A percentile compares a stretch with the other conserved stretches of the same genome.
Conservation (phyloP, 2,329 filamentous ascomycete species). For the Fusarium hostae region DNA sequence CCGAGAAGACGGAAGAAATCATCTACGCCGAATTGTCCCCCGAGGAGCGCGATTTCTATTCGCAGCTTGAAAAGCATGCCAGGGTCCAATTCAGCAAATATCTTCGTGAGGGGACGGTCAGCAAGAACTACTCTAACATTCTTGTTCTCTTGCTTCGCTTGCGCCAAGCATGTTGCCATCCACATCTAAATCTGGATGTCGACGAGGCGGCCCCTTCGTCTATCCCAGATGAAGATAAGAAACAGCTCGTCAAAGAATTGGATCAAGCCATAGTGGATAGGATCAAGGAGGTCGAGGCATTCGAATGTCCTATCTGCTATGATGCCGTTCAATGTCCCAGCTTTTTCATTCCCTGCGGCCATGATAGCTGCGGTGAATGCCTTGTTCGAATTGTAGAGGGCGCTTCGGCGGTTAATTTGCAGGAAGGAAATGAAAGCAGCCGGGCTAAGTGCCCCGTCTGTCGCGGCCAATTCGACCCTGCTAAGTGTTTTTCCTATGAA, state of each 20-base stretch:
- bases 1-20: slow-evolving; percentile 79
- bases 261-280: slow-evolving; percentile 70
- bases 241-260: slow-evolving; percentile 71
- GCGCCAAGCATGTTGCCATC: slow-evolving; percentile 72
- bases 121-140: slow-evolving; percentile 78
- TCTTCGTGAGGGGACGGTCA: slow-evolving; percentile 74
- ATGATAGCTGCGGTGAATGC: slow-evolving; percentile 82
- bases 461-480: slow-evolving; percentile 72
- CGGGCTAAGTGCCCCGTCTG: slow-evolving; percentile 80
- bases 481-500: slow-evolving; percentile 77
- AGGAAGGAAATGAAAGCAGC: slow-evolving; percentile 67
- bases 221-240: slow-evolving; percentile 60
- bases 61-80: slow-evolving; percentile 75
- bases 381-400: slow-evolving; percentile 75
- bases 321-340: slow-evolving; percentile 79
- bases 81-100: slow-evolving; percentile 82
- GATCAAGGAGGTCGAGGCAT: slow-evolving; percentile 67
- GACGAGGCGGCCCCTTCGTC: slow-evolving; percentile 51
- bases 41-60: slow-evolving; percentile 82
- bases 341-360: slow-evolving; percentile 86
- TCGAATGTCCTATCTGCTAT: slow-evolving; percentile 86
- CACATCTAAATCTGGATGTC: slow-evolving; percentile 48
- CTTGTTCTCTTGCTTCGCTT: slow-evolving; percentile 84
- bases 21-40: slow-evolving; percentile 77
- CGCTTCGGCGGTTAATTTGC: slow-evolving; percentile 63